Evolutionary conservation across 1,139 yeast species (phyloP).

Genomic region (Yamadazyma kanchanaburiensis): DNA sequence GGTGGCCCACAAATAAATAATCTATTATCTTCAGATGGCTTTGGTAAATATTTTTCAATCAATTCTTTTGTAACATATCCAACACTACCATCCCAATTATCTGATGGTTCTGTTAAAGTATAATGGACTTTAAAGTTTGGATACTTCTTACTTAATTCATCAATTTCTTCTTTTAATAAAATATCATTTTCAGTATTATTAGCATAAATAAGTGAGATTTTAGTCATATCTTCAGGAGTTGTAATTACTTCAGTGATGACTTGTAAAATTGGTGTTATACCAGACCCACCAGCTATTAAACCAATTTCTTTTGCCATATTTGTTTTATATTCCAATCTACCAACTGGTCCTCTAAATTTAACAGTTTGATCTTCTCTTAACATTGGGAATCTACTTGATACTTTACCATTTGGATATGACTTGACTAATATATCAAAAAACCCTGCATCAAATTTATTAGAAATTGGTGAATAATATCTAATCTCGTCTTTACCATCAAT

Average conservation of each 20-base stretch:
- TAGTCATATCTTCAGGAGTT: conserved; percentile 61
- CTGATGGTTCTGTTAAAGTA: conserved; percentile 34
- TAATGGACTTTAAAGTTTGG: conserved; percentile 54
- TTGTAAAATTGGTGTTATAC: conserved; percentile 76
- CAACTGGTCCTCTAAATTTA: conserved; percentile 75
- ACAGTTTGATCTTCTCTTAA: conserved; percentile 64
- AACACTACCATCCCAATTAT: conserved; percentile 51
- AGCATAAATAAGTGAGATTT: conserved; percentile 60
- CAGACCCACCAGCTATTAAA: conserved; percentile 81
- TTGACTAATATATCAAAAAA: conserved; percentile 73
- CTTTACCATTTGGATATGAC: conserved; percentile 66
- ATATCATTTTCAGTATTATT: conserved; percentile 74
- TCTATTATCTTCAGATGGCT: conserved; percentile 44
- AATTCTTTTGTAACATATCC: conserved; percentile 62
- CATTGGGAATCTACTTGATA: conserved; percentile 61
- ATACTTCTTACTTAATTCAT: conserved; percentile 59
- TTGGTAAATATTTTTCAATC: conserved; percentile 51
- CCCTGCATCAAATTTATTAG: conserved; percentile 66
- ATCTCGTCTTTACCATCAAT: conserved; percentile 60
- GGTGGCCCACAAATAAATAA: conserved; percentile 77
- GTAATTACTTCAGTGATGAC: conserved; percentile 63
- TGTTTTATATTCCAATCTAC: conserved; percentile 57
- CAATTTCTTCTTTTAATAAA: conserved; percentile 64
- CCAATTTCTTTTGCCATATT: conserved; percentile 63
- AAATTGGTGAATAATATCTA: conserved; percentile 73